phyloP scores from a whole-genome alignment of 1,284 basidiomycete species.

The Takashimella koratensis region DNA sequence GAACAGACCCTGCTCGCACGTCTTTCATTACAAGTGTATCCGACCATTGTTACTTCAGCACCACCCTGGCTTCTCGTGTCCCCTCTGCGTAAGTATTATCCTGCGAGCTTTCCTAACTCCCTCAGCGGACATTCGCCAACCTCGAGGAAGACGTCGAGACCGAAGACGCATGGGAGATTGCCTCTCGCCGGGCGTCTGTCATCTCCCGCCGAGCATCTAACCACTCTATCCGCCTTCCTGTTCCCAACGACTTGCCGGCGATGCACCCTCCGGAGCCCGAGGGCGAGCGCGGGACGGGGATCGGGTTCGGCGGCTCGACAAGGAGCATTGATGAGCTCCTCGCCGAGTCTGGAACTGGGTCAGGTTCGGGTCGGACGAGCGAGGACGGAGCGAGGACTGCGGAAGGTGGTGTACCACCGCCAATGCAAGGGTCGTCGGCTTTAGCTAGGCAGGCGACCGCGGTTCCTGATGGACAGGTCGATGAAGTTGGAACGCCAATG shows the following conservation, averaged over 20 bases:
- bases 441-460: constrained; percentile 21
- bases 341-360: constrained; percentile 1
- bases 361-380: background rate
- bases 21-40: constrained; percentile 99
- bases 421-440: constrained; percentile 7
- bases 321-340: constrained; percentile 27
- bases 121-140: constrained; percentile 75
- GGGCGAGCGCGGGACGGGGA: constrained; percentile 20
- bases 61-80: constrained; percentile 91
- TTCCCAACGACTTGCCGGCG: constrained; percentile 1
- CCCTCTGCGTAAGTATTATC: constrained; percentile 62
- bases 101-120: constrained; percentile 4
- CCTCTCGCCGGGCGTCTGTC: constrained; percentile 41
- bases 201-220: constrained; percentile 40
- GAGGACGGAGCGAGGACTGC: constrained; percentile 2
- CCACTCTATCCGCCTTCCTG: constrained; percentile 31
- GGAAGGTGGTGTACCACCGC: constrained; percentile 14
- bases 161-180: constrained; percentile 52
- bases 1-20: constrained; percentile 79
- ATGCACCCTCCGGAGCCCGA: background rate
- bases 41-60: constrained; percentile 80
- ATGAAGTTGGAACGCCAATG: background rate
- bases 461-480: constrained; percentile 7
- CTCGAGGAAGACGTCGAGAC: constrained; percentile 90
- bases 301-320: constrained; percentile 13